Percentiles rank a stretch among this genome's conserved stretches.
phyloP scores from a whole-genome alignment of 257 asterid genomes.

The Nicotiana obtusifolia region DNA sequence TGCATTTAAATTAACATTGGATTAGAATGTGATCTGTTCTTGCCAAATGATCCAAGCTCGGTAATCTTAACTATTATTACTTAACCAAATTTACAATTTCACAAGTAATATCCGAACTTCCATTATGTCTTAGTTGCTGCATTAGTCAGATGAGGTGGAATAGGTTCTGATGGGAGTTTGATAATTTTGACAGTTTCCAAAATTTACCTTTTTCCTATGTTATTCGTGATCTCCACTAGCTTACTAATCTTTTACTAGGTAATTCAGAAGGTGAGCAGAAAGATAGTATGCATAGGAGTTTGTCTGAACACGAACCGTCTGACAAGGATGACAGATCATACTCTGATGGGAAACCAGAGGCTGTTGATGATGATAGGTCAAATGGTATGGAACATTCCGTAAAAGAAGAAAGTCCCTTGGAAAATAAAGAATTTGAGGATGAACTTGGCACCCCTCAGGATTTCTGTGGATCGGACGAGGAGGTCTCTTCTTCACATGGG shows the following conservation, averaged over 20 bases:
- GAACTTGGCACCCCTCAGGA: conserved; percentile 28
- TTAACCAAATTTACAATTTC: not conserved
- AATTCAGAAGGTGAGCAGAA: conserved; percentile 21
- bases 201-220: not conserved
- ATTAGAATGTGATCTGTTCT: not conserved
- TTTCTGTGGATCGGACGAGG: conserved; percentile 37
- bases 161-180: no score
- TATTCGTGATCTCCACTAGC: not conserved
- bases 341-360: conserved; percentile 31
- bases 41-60: not conserved
- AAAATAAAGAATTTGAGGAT: conserved; percentile 43
- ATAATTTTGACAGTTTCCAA: not conserved
- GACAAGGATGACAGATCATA: conserved; percentile 27
- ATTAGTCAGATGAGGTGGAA: not conserved
- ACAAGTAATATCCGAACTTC: not conserved
- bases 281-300: conserved; percentile 23
- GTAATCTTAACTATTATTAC: not conserved
- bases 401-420: conserved; percentile 42
- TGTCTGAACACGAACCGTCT: conserved; percentile 35
- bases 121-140: not conserved
- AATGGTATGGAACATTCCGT: conserved; percentile 42
- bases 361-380: conserved; percentile 33
- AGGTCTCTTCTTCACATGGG: conserved; percentile 49
- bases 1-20: no score
- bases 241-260: not conserved